phyloP scores from a whole-genome alignment of 768 basidiomycete species.

The Panellus pusillus region DNA sequence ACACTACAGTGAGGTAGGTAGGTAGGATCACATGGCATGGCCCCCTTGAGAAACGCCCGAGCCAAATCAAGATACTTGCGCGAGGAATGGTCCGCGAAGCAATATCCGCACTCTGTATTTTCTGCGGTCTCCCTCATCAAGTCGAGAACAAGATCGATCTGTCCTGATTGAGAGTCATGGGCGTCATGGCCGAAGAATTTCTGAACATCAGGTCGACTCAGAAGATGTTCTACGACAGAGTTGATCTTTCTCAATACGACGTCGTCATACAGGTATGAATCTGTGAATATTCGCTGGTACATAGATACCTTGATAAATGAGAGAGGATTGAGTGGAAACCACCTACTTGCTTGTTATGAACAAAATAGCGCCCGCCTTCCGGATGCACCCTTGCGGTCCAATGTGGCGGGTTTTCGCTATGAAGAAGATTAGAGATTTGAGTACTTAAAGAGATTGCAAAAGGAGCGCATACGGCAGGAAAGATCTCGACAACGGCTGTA shows the following conservation, averaged over 20 bases:
- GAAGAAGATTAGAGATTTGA: no score
- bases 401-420: no score
- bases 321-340: no score
- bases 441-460: no score
- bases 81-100: slow-evolving; percentile 1
- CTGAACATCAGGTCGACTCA: background rate
- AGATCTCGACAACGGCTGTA: no score
- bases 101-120: background rate
- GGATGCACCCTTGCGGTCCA: background rate
- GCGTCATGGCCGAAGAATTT: background rate
- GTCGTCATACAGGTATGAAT: background rate
- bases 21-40: no score
- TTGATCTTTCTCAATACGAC: background rate
- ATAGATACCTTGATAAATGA: no score
- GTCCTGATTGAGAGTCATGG: background rate
- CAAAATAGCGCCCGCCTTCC: background rate
- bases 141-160: slow-evolving; percentile 1
- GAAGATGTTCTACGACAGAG: background rate
- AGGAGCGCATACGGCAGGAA: no score
- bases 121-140: background rate
- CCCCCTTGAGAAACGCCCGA: no score
- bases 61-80: background rate
- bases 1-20: no score
- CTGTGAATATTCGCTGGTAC: background rate
- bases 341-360: background rate